Evolutionary conservation across 345 rosid species (phyloP).

Genomic region (Eucalyptus polybractea): DNA sequence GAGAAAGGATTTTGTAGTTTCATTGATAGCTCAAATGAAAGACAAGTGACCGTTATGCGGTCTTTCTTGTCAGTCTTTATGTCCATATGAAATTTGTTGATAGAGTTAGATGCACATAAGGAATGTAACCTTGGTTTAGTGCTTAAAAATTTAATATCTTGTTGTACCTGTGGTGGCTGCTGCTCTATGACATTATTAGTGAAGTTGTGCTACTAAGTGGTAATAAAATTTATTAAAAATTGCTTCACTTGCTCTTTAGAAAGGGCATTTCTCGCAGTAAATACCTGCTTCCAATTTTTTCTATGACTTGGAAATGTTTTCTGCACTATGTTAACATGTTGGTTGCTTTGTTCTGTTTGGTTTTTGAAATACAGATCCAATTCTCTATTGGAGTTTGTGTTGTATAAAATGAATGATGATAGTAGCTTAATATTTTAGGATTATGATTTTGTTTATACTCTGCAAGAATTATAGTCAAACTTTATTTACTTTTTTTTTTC

Average conservation of each 20-base stretch:
- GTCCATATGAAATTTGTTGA: neutral
- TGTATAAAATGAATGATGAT: neutral
- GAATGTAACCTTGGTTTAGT: neutral
- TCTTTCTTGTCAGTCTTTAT: neutral
- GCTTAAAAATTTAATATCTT: neutral
- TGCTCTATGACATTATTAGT: neutral
- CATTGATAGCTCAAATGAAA: neutral
- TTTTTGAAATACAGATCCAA: neutral
- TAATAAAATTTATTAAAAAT: neutral
- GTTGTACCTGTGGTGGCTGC: neutral
- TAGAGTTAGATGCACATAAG: neutral
- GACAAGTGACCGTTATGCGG: neutral
- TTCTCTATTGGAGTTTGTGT: neutral
- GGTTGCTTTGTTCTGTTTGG: neutral
- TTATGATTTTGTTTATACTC: neutral
- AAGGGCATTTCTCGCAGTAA: neutral
- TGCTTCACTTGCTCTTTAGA: neutral
- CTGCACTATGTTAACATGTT: neutral
- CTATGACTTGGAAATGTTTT: neutral
- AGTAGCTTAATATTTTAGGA: neutral
- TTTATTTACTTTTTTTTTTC: neutral
- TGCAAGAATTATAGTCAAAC: too few species aligned
- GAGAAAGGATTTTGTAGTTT: neutral
- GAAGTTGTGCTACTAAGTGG: neutral
- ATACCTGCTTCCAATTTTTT: neutral